Evolutionary conservation across 176 grass and related monocot species (phyloP), one percentile per base, ranked within the genome.

Genomic region (Paspalum vaginatum): DNA sequence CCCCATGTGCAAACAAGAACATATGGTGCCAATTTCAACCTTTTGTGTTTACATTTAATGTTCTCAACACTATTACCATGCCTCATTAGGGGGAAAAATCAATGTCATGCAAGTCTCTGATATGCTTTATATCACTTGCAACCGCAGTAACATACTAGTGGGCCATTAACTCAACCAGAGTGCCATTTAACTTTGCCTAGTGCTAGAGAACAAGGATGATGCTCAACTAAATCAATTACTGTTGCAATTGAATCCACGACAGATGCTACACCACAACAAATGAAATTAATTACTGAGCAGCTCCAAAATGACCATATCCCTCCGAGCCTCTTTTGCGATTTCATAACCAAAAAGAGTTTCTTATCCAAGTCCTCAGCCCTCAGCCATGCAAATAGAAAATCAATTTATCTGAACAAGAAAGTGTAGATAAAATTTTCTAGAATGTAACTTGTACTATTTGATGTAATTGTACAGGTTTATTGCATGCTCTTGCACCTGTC

Each of bases 191-290:
- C 3, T 1, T 21, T 44, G 27, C 11, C 64, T 54, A 60, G 4
- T 22, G 59, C 44, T 75, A 61, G 54, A 68, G 16, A 67, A 52
- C 20, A 11, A 51, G 11, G 17, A 74, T 44, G 16, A 16, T 9
- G 17, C 42, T 66, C 0, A 3, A 61, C 9, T 46, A 38, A 11
- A 75, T 60, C 75, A 27, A 74, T 50, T 62, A 14, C 44, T 15
- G 20, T 46, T 25, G 18, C 17, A 72, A 88, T 41, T 61, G 25
- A 72, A 53, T 72, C 50, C 38, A 51, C 2, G 41, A 27, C 43
- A 44, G 62, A 61, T 39, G 68, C 51, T 42, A 75, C n/a, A 69
- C 61, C 45, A 54, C 56, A 72, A 68, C 24, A 80, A 84, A 74
- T 20, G 66, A 70, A 17, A 7, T 53, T 77, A 66, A 73, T 41